A percentile compares a stretch with the other conserved stretches of the same genome.
These are phyloP conservation scores for Nannochloropsis salina DNA, from an alignment of 108 stramenopile genomes.

Conservation along the genomic window DNA sequence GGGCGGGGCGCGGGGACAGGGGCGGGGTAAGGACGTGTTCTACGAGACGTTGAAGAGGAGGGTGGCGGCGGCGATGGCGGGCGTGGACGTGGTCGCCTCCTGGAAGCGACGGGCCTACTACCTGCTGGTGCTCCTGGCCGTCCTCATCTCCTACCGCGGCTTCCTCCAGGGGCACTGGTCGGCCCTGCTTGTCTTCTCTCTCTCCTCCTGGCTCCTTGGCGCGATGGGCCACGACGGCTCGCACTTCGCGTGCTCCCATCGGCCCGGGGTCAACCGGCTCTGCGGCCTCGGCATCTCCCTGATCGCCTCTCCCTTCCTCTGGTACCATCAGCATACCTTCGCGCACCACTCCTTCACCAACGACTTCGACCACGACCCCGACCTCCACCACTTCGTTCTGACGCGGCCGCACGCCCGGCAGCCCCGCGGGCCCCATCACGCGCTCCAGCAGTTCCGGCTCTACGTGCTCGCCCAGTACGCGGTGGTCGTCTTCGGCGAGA, in stretches of 20 bases:
- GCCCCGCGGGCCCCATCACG: conserved; percentile 25
- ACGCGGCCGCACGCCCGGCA: conserved; percentile 19
- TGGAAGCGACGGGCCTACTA: conserved; percentile 1
- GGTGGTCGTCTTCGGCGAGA: conserved; percentile 58
- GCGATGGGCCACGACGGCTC: conserved; percentile 63
- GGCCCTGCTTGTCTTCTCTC: conserved; percentile 55
- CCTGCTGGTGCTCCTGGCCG: neutral
- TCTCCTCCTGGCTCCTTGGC: conserved; percentile 62
- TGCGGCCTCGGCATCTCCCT: conserved; percentile 59
- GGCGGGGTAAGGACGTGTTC: conserved; percentile 44
- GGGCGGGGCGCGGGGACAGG: neutral
- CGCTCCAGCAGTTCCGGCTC: conserved; percentile 40
- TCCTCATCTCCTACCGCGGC: conserved; percentile 25
- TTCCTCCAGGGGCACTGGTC: conserved; percentile 45
- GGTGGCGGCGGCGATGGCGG: conserved; percentile 30
- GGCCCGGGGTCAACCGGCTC: conserved; percentile 48
- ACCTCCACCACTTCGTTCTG: conserved; percentile 61
- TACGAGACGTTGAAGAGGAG: conserved; percentile 55
- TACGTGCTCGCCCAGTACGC: conserved; percentile 57
- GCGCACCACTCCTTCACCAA: conserved; percentile 65
- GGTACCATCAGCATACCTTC: conserved; percentile 68
- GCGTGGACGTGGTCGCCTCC: conserved; percentile 53
- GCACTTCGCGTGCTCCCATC: conserved; percentile 57
- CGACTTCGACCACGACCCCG: conserved; percentile 62
- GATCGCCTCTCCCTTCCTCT: conserved; percentile 63